Conservation (phyloP, 345 rosid genomes). For the Gossypium stocksii region DNA sequence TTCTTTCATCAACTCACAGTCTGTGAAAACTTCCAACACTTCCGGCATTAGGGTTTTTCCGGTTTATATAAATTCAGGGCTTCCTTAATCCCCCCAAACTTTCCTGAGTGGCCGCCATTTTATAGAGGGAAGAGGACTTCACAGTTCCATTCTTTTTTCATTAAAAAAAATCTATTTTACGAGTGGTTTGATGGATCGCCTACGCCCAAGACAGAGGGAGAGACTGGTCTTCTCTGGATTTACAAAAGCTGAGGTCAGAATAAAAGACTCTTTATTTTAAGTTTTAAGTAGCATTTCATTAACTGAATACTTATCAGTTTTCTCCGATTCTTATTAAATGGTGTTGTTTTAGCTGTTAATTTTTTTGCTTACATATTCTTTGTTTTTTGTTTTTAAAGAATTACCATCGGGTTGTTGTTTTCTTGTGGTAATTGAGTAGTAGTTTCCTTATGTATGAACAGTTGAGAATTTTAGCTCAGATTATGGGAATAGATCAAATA, state of each 20-base stretch:
- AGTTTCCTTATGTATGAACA: background rate
- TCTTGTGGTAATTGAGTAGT: background rate
- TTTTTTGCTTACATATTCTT: background rate
- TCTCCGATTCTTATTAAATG: background rate
- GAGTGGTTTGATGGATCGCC: conserved; percentile 8
- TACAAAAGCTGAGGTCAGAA: background rate
- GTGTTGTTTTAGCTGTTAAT: background rate
- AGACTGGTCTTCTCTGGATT: conserved; percentile 7
- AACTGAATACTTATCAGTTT: background rate
- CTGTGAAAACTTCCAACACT: background rate
- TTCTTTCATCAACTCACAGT: background rate
- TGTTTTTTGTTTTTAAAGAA: background rate
- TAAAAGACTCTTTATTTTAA: background rate
- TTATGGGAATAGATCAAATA: background rate
- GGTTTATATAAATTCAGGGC: background rate
- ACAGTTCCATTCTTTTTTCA: background rate
- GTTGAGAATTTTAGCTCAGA: background rate
- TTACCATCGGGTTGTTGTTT: background rate
- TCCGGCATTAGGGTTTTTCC: background rate
- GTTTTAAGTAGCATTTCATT: background rate
- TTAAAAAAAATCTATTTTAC: background rate
- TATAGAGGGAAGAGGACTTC: background rate
- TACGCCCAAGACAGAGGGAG: conserved; percentile 2
- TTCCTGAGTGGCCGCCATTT: background rate
- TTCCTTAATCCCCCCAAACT: background rate